Evolutionary conservation across 78 protist species (phyloP).

Genomic region (Cavenderia fasciculata): DNA sequence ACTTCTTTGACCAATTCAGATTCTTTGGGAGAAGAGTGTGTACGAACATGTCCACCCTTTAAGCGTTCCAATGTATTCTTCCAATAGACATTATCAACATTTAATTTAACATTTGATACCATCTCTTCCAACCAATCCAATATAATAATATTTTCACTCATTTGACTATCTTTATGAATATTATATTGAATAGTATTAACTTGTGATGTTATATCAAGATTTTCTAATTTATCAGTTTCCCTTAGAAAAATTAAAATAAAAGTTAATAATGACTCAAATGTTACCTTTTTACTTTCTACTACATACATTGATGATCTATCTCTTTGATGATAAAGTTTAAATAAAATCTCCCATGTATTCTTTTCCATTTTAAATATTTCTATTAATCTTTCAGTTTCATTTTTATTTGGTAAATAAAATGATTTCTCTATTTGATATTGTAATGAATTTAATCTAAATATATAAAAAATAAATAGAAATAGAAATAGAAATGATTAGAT

Average conservation of each 20-base stretch:
- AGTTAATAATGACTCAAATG: not conserved
- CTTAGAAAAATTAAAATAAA: not conserved
- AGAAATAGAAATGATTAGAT: not conserved
- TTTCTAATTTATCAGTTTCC: not conserved
- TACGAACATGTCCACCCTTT: not conserved
- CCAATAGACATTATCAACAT: constrained; percentile 17
- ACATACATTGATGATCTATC: no score
- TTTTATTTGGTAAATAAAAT: constrained; percentile 54
- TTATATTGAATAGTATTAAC: not conserved
- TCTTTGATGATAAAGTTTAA: constrained; percentile 33
- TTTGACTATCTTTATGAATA: not conserved
- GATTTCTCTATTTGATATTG: constrained; percentile 17
- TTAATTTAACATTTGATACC: constrained; percentile 20
- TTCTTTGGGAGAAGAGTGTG: no score
- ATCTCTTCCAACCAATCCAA: constrained; percentile 68
- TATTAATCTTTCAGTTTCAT: constrained; percentile 20
- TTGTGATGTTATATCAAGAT: not conserved
- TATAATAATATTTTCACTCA: constrained; percentile 24
- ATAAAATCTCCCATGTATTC: constrained; percentile 55
- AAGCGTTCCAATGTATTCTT: constrained; percentile 7
- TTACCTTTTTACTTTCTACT: not conserved
- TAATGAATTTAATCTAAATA: constrained; percentile 18
- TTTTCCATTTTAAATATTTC: constrained; percentile 24
- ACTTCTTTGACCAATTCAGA: not conserved
- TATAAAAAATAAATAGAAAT: not conserved